Evolutionary conservation across 306 rosid species (phyloP), one percentile per base, ranked within the genome.

Genomic region (Vigna mungo): DNA sequence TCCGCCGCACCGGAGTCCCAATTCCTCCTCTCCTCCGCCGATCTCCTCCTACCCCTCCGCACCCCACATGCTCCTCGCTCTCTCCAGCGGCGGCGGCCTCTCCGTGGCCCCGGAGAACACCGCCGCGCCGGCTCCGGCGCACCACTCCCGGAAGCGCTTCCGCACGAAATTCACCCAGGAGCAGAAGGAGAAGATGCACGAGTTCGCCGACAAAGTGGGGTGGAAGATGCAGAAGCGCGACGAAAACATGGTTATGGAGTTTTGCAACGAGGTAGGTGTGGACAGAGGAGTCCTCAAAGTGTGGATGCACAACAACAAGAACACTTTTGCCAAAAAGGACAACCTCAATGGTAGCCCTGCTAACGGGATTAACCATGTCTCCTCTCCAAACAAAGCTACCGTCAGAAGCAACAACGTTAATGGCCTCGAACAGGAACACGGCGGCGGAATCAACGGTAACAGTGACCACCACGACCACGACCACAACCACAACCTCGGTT

Each of bases 191-290:
- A 92, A 84, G 92, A 95, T 95, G 99, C 58, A 60, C 63, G 87
- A 81, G 10, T 92, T 95, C 43, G 97, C 99, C 0, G 99, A 95
- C 6, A 51, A 72, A 11, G 92, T 91, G 0, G 94, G 96, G 8
- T 95, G 99, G 99, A 95, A 95, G 96, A 89, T 95, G 90, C 99
- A 92, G 90, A 95, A 90, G 69, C 66, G 88, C n/a, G 97, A 95
- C 17, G 97, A 95, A 3, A 91, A 89, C 7, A 34, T 86, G 39
- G 84, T 92, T 1, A 80, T 20, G 23, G 90, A 86, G 47, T 90
- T 95, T 34, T 92, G 97, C 84, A 81, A 71, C 52, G 94, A 92
- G 12, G 36, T 86, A 49, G 97, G 96, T 1, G 90, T 92, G 0
- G 94, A 92, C 6, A 82, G 88, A 69, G 84, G 93, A 2, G 97